Percentiles rank a stretch among this genome's conserved stretches.
These are phyloP conservation scores for Tympanopsis confertula DNA, from an alignment of 2,329 filamentous ascomycete species.

Conservation along the genomic window DNA sequence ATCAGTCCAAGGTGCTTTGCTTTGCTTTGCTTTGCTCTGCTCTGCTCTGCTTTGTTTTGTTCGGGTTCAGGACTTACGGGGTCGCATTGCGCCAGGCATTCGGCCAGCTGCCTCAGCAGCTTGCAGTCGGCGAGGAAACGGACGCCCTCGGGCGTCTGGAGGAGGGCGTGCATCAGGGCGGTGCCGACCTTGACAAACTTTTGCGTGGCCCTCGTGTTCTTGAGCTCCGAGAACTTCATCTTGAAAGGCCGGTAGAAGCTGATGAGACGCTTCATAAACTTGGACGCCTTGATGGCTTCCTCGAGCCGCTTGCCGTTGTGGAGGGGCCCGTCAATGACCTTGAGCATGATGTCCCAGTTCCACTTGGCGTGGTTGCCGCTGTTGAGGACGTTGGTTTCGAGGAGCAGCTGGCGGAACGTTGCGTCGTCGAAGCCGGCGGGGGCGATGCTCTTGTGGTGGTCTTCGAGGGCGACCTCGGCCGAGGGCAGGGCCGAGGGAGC, in stretches of 20 bases:
- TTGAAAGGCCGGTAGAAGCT: conserved; percentile 97
- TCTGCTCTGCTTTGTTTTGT: too few relatives aligned
- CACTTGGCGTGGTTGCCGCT: conserved; percentile 89
- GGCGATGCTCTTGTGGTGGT: conserved; percentile 38
- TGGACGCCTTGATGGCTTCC: conserved; percentile 86
- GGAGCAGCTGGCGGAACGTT: conserved; percentile 50
- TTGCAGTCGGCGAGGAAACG: conserved; percentile 86
- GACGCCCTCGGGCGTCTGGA: conserved; percentile 76
- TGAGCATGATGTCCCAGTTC: conserved; percentile 91
- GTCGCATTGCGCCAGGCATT: conserved; percentile 91
- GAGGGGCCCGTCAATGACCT: conserved; percentile 83
- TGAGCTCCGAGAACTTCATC: conserved; percentile 80
- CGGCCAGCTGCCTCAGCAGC: conserved; percentile 80
- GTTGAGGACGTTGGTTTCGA: conserved; percentile 76
- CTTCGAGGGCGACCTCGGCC: conserved; percentile 33
- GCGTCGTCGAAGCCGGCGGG: conserved; percentile 43
- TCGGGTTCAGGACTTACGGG: too few relatives aligned
- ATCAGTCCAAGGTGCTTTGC: conserved; percentile 8
- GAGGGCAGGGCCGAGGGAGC: conserved; percentile 40
- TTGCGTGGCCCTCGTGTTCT: conserved; percentile 84
- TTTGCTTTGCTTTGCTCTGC: too few relatives aligned
- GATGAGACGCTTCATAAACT: conserved; percentile 88
- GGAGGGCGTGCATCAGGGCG: conserved; percentile 71
- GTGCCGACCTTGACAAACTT: conserved; percentile 87
- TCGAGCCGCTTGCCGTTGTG: conserved; percentile 84